phyloP scores from a whole-genome alignment of 345 rosid species.

The Alliaria petiolata region DNA sequence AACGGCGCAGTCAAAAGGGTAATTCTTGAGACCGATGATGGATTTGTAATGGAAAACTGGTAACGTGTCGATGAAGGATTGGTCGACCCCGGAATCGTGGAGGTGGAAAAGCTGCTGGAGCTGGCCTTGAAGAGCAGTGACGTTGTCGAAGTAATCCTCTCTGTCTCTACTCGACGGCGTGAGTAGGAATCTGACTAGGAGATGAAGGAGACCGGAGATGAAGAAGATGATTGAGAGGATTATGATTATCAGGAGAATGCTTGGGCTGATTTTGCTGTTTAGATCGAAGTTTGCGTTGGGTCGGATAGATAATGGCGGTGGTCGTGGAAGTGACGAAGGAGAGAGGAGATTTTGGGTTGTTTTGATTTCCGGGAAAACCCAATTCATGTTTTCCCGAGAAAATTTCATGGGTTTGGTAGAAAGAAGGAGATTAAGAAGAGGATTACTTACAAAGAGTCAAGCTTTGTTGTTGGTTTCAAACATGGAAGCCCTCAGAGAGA shows the following conservation, averaged over 20 bases:
- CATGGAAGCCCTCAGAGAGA: constrained; percentile 17
- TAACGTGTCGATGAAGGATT: constrained; percentile 89
- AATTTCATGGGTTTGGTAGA: background rate
- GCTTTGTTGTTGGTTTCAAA: constrained; percentile 24
- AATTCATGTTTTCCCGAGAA: constrained; percentile 32
- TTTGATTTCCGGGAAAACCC: constrained; percentile 25
- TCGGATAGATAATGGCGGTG: constrained; percentile 7
- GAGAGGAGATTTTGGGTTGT: constrained; percentile 11
- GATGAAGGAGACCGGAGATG: constrained; percentile 87
- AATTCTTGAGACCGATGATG: constrained; percentile 60
- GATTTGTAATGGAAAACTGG: constrained; percentile 85
- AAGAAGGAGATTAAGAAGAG: background rate
- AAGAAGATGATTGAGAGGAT: constrained; percentile 89
- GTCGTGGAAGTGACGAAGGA: constrained; percentile 27
- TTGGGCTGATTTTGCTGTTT: constrained; percentile 72
- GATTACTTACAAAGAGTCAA: constrained; percentile 11
- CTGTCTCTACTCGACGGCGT: constrained; percentile 62
- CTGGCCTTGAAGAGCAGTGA: constrained; percentile 92
- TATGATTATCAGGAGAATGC: constrained; percentile 68
- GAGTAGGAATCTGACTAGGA: constrained; percentile 68
- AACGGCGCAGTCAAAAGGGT: constrained; percentile 95
- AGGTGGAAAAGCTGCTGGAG: constrained; percentile 93
- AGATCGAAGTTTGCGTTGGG: constrained; percentile 45
- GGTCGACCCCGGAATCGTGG: constrained; percentile 96
- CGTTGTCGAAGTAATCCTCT: constrained; percentile 54